A percentile compares a stretch with the other conserved stretches of the same genome.
Evolutionary conservation across 2,329 filamentous ascomycete species (phyloP).

Genomic region (Fusarium secorum): DNA sequence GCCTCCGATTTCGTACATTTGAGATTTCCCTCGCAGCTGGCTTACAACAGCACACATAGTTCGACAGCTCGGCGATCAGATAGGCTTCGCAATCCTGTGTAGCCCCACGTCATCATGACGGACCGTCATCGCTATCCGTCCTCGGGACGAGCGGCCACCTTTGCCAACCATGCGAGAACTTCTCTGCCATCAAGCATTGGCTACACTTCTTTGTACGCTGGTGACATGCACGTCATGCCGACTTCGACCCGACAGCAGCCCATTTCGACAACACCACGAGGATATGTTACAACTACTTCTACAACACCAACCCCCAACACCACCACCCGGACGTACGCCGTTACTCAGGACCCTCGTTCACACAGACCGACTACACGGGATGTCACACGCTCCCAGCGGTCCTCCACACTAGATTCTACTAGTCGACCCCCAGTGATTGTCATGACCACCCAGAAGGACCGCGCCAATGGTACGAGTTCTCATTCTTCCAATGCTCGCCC

Average conservation of each 20-base stretch:
- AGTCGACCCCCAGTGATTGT: slow-evolving; percentile 63
- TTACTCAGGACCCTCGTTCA: slow-evolving; percentile 60
- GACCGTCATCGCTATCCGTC: slow-evolving; percentile 56
- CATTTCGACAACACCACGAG: slow-evolving; percentile 44
- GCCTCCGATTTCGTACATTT: slow-evolving; percentile 1
- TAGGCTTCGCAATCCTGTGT: slow-evolving; percentile 6
- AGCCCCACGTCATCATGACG: slow-evolving; percentile 51
- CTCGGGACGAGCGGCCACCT: slow-evolving; percentile 54
- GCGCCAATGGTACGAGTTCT: slow-evolving; percentile 51
- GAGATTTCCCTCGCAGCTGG: background rate
- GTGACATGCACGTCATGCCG: slow-evolving; percentile 64
- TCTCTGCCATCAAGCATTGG: slow-evolving; percentile 62
- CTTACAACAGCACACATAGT: slow-evolving; percentile 9
- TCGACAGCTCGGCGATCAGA: slow-evolving; percentile 14
- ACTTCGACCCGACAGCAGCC: slow-evolving; percentile 45
- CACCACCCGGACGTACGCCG: slow-evolving; percentile 64
- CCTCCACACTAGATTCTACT: slow-evolving; percentile 60
- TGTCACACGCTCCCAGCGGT: slow-evolving; percentile 54
- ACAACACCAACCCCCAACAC: slow-evolving; percentile 50
- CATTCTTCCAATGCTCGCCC: slow-evolving; percentile 48
- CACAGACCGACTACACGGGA: slow-evolving; percentile 59
- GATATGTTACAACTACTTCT: slow-evolving; percentile 45
- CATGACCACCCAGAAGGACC: slow-evolving; percentile 59
- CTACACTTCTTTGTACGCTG: slow-evolving; percentile 59
- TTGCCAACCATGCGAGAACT: slow-evolving; percentile 60